phyloP scores from a whole-genome alignment of 176 grass and related monocot species.

The Triticum monococcum region DNA sequence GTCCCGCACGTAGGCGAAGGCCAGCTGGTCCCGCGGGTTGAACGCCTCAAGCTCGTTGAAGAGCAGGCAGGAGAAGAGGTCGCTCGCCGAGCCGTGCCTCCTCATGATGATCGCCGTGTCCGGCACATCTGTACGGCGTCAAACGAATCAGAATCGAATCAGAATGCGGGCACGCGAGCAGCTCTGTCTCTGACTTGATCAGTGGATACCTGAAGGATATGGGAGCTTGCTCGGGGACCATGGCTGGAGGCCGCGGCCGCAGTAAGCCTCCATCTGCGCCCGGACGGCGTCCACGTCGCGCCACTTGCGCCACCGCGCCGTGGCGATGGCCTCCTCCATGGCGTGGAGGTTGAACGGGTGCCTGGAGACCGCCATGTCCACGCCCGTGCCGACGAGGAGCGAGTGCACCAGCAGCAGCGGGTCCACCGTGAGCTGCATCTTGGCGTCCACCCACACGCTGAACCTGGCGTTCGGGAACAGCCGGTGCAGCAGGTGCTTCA shows the following conservation, averaged over 20 bases:
- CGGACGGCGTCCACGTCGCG: conserved; percentile 56
- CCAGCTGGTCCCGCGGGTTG: conserved; percentile 82
- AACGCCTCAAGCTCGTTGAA: conserved; percentile 96
- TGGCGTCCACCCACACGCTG: conserved; percentile 87
- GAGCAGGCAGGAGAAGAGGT: conserved; percentile 87
- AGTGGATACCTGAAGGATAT: conserved; percentile 62
- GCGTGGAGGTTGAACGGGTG: conserved; percentile 79
- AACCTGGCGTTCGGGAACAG: conserved; percentile 84
- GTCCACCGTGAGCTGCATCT: conserved; percentile 92
- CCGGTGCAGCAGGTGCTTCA: conserved; percentile 81
- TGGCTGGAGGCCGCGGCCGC: conserved; percentile 67
- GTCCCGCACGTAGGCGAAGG: conserved; percentile 81
- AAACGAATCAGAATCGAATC: background rate
- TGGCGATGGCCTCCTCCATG: conserved; percentile 93
- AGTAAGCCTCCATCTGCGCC: conserved; percentile 91
- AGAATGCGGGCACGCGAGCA: background rate
- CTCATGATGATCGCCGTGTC: conserved; percentile 92
- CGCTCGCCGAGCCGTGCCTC: conserved; percentile 56
- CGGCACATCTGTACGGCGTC: conserved; percentile 63
- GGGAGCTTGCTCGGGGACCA: conserved; percentile 81
- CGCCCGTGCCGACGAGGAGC: conserved; percentile 40
- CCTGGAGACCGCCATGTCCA: conserved; percentile 69
- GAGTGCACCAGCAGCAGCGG: conserved; percentile 76
- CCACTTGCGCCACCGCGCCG: conserved; percentile 89
- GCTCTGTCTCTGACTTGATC: background rate